Percentiles rank a stretch among this genome's conserved stretches.
Evolutionary conservation across 2,329 filamentous ascomycete species (phyloP).

Genomic region (Aspergillus sp.): DNA sequence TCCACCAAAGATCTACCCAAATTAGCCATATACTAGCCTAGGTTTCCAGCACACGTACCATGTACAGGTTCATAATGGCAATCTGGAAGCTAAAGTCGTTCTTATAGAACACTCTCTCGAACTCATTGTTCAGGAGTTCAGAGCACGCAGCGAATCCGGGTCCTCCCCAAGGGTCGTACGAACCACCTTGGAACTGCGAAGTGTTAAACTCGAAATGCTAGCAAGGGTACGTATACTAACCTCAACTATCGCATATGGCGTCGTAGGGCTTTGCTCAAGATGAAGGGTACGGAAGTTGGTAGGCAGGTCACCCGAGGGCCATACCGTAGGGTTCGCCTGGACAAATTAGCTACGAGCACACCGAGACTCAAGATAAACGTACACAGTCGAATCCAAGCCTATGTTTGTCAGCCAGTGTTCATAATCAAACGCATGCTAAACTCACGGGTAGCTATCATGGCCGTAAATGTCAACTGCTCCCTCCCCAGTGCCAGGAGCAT

Average conservation of each 20-base stretch:
- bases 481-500: slow-evolving; percentile 62
- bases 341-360: slow-evolving; percentile 12
- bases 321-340: slow-evolving; percentile 58
- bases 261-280: slow-evolving; percentile 62
- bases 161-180: slow-evolving; percentile 75
- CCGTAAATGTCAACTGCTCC: slow-evolving; percentile 66
- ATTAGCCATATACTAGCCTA: background rate
- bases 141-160: slow-evolving; percentile 68
- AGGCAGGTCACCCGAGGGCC: slow-evolving; percentile 60
- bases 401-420: slow-evolving; percentile 7
- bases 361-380: slow-evolving; percentile 11
- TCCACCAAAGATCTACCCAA: slow-evolving; percentile 64
- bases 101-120: slow-evolving; percentile 78
- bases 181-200: slow-evolving; percentile 66
- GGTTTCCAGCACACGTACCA: slow-evolving; percentile 52
- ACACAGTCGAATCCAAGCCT: slow-evolving; percentile 45
- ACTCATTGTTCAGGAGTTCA: slow-evolving; percentile 68
- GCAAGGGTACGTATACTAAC: slow-evolving; percentile 24
- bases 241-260: slow-evolving; percentile 66
- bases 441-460: slow-evolving; percentile 63
- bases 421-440: slow-evolving; percentile 1
- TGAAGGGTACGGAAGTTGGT: slow-evolving; percentile 59
- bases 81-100: slow-evolving; percentile 68
- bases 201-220: slow-evolving; percentile 5
- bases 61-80: slow-evolving; percentile 72